Base-by-base conservation (phyloP, 768 basidiomycete genomes). In the Kondoa malvinella region DNA sequence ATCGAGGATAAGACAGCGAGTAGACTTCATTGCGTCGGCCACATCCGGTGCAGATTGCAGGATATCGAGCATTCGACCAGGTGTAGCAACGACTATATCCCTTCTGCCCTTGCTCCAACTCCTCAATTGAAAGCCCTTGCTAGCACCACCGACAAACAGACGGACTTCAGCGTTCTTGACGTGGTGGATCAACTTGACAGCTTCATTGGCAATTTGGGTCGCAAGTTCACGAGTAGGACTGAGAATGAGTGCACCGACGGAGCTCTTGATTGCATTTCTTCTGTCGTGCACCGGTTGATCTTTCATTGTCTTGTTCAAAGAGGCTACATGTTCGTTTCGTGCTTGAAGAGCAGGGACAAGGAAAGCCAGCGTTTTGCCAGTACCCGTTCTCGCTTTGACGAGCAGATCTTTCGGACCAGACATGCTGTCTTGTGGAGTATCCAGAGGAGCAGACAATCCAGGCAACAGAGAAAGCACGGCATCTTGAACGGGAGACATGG, bases 401-500 rank as follows among this genome's bases (percentile, higher is more conserved):
- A 75, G 72, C 88, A 8, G 89, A 89, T 25, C 94, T 81, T 66
- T 60, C 17, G 66, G 33, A 21, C 3, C 57, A 26, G 56, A 12
- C 40, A 50, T 50, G 21, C 40, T 50, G 21, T 50, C 40, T 21
- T 31, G 3, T 21, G 26, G 14, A 21, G 29, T 59, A 17, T 50
- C 50, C 26, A 27, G 26, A 26, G 26, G 17, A 8, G 59, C 8
- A 16, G 83, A 81, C 29, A 95, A 79, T 3, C 81, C 79, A 14
- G 92, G 90, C 29, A 96, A 82, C 65, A 88, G 80, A 8, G 82
- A 81, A 1, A 90, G 79, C 4, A 97, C 89, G 65, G 84, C 81
- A 8, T 83, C 82, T 76, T 95, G 92, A 1, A 96, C 92, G 2
- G 84, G 75, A 0, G 87, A 85, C 89, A 94, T 89, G 61, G 80